Evolutionary conservation across 306 rosid species (phyloP).

Genomic region (Cicer yamashitae): DNA sequence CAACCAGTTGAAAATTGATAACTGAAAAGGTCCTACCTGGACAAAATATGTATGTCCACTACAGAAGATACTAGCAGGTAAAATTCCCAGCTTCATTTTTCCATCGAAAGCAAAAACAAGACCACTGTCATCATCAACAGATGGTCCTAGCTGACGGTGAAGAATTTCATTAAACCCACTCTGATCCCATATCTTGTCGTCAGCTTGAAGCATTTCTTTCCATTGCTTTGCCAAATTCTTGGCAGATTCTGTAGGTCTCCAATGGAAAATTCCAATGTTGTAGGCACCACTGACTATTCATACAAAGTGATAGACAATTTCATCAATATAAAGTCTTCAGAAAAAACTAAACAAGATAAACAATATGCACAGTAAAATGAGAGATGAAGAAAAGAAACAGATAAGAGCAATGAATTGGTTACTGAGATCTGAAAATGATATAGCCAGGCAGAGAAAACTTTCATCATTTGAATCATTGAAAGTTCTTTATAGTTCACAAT

Average conservation of each 20-base stretch:
- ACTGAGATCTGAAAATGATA: slow-evolving; percentile 16
- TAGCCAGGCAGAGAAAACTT: neutral
- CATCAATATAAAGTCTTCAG: slow-evolving; percentile 34
- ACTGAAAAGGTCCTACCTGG: slow-evolving; percentile 63
- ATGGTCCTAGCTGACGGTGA: slow-evolving; percentile 75
- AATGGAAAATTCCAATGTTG: slow-evolving; percentile 95
- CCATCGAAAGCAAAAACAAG: slow-evolving; percentile 89
- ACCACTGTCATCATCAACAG: slow-evolving; percentile 74
- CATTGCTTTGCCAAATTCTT: slow-evolving; percentile 84
- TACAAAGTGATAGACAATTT: slow-evolving; percentile 28
- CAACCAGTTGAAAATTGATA: slow-evolving; percentile 11
- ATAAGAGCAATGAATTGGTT: slow-evolving; percentile 28
- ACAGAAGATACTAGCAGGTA: slow-evolving; percentile 94
- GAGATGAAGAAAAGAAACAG: slow-evolving; percentile 16
- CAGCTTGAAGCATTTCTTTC: slow-evolving; percentile 81
- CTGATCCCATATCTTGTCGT: slow-evolving; percentile 96
- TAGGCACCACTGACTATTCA: slow-evolving; percentile 78
- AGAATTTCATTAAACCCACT: slow-evolving; percentile 85
- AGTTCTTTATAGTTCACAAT: slow-evolving; percentile 19
- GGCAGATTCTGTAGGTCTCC: slow-evolving; percentile 88
- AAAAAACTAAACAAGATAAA: slow-evolving; percentile 23
- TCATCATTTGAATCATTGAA: slow-evolving; percentile 4
- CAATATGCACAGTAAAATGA: slow-evolving; percentile 30
- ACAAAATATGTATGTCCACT: slow-evolving; percentile 97
- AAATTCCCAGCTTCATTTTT: slow-evolving; percentile 82